phyloP scores from a whole-genome alignment of 192 early-diverging fungal species.

The Spinellus fusiger region DNA sequence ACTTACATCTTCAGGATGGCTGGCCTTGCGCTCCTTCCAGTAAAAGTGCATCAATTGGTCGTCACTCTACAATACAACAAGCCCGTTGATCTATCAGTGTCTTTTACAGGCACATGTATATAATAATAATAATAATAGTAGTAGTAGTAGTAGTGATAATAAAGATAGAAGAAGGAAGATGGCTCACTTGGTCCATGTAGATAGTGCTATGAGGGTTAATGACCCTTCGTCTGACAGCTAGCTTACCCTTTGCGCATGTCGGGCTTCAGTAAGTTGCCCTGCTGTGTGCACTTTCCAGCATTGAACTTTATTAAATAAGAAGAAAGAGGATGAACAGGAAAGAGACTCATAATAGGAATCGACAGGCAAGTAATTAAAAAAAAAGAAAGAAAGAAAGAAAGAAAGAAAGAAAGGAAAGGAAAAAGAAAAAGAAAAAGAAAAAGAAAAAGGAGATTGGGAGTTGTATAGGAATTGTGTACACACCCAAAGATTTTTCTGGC shows the following conservation, averaged over 20 bases:
- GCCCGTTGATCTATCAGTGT: background rate
- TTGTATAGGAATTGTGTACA: too few species aligned
- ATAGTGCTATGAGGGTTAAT: slow-evolving; percentile 28
- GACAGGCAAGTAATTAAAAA: background rate
- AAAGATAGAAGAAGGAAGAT: background rate
- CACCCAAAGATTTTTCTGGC: too few species aligned
- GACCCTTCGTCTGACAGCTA: slow-evolving; percentile 11
- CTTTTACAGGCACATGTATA: background rate
- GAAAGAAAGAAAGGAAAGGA: slow-evolving; percentile 2
- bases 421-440: slow-evolving; percentile 11
- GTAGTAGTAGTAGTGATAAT: background rate
- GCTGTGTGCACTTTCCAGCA: slow-evolving; percentile 63
- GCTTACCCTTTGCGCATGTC: slow-evolving; percentile 63
- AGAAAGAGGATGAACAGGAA: slow-evolving; percentile 17
- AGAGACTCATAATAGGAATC: slow-evolving; percentile 27
- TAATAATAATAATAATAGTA: too few species aligned
- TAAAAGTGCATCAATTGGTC: slow-evolving; percentile 73
- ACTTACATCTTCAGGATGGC: slow-evolving; percentile 40
- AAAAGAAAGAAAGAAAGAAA: background rate
- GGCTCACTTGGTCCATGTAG: slow-evolving; percentile 51
- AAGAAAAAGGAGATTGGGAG: background rate
- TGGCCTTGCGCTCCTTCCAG: slow-evolving; percentile 68
- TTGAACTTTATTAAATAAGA: slow-evolving; percentile 54
- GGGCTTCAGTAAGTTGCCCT: slow-evolving; percentile 61
- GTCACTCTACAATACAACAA: slow-evolving; percentile 50